Base-by-base conservation (phyloP, 2,329 filamentous ascomycete species). In the Madurella fahalii region DNA sequence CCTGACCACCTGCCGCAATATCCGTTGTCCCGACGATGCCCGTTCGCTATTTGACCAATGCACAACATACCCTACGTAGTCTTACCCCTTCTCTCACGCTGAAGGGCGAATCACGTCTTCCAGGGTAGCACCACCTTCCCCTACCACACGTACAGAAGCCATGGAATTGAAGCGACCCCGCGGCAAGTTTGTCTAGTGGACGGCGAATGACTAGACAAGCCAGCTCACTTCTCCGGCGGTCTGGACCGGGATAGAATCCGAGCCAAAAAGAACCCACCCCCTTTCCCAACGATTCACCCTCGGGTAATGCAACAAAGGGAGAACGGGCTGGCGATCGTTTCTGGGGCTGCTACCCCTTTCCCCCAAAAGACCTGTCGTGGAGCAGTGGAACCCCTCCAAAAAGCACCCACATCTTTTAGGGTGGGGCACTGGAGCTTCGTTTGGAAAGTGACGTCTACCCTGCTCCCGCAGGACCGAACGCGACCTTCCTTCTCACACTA, bases 401-500 rank as follows among this genome's bases (percentile, higher is more conserved):
- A 25, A 25, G 25, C 25, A 25, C 25, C 25, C 25, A 25, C 25
- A 25, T 25, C 3, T 25, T 25, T 25, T 25, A 7, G 25, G 11
- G 34, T 37, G 34, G 34, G 34, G 13, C 11, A 37, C 4, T 37
- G 4, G 9, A 37, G n/a, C 34, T 30, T 16, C 45, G 5, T 17
- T 18, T 15, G 4, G 32, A 48, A 7, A 31, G 34, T 42, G 32
- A 50, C 44, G 50, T 41, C 16, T 37, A 5, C 40, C 16, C 50
- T 43, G 42, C 40, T 56, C 42, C 54, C 54, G 54, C 54, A 51
- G 40, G 54, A 17, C 54, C 54, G 54, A 57, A 37, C 43, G 42
- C 43, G 9, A 25, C 43, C 47, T 47, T 40, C 25, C 53, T 53
- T 50, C 50, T 47, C 50, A 47, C 42, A 42, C 17, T 37, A 43